Evolutionary conservation across 768 basidiomycete species (phyloP).

Genomic region (Kwoniella sp.): DNA sequence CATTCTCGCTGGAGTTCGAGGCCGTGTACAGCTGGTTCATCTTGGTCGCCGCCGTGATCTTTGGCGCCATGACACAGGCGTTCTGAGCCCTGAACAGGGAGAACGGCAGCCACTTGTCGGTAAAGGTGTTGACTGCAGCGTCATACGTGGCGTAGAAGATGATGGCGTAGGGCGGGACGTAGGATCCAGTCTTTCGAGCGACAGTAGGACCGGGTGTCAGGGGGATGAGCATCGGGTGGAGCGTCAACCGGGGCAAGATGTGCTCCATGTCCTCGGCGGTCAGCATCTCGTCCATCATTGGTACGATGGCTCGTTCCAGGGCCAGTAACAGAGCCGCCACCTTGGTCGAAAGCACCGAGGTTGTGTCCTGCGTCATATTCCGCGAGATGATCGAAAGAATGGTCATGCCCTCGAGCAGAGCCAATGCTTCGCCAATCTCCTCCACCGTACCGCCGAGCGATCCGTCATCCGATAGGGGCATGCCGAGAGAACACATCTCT

Average conservation of each 20-base stretch:
- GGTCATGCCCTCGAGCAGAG: slow-evolving; percentile 44
- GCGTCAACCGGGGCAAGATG: slow-evolving; percentile 41
- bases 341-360: slow-evolving; percentile 11
- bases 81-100: slow-evolving; percentile 47
- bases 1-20: neutral
- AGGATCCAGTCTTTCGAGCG: slow-evolving; percentile 7
- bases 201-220: slow-evolving; percentile 32
- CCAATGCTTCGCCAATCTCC: slow-evolving; percentile 48
- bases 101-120: slow-evolving; percentile 49
- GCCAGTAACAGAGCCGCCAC: slow-evolving; percentile 26
- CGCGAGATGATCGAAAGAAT: slow-evolving; percentile 40
- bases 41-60: slow-evolving; percentile 17
- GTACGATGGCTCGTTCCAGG: slow-evolving; percentile 45
- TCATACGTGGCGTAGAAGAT: slow-evolving; percentile 49
- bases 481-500: slow-evolving; percentile 37
- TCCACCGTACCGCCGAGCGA: slow-evolving; percentile 40
- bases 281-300: slow-evolving; percentile 47
- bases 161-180: slow-evolving; percentile 45
- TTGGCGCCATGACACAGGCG: slow-evolving; percentile 43
- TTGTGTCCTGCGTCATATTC: slow-evolving; percentile 22
- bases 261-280: slow-evolving; percentile 43
- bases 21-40: slow-evolving; percentile 12
- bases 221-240: slow-evolving; percentile 47
- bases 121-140: slow-evolving; percentile 46
- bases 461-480: slow-evolving; percentile 11